These are phyloP conservation scores for Mesotaenium endlicherianum DNA, from an alignment of 139 green algal genomes.

Conservation along the genomic window DNA sequence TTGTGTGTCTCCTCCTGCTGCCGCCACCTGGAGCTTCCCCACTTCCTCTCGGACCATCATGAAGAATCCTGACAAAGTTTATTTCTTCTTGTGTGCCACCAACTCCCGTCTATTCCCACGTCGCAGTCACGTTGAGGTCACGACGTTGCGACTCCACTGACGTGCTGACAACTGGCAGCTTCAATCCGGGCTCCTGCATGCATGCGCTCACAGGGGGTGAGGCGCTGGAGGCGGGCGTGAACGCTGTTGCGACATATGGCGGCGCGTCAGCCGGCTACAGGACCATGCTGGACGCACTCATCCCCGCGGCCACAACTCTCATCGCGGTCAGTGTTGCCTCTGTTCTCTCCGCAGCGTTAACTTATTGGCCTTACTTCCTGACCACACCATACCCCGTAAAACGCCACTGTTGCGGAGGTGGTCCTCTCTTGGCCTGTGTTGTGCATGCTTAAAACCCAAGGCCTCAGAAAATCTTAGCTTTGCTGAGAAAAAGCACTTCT, in stretches of 20 bases:
- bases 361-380: background rate
- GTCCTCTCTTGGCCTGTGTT: background rate
- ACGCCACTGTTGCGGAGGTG: background rate
- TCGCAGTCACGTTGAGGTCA: background rate
- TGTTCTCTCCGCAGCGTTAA: background rate
- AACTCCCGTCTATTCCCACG: background rate
- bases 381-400: background rate
- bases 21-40: background rate
- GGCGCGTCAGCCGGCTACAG: constrained; percentile 5
- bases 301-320: constrained; percentile 20
- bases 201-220: constrained; percentile 21
- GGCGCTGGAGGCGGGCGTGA: constrained; percentile 15
- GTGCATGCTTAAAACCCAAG: no score
- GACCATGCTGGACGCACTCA: constrained; percentile 28
- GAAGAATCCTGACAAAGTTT: background rate
- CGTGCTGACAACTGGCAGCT: no score
- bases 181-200: no score
- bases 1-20: no score
- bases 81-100: background rate
- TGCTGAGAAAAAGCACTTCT: no score
- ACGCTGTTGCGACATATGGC: constrained; percentile 13
- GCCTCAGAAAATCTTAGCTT: no score
- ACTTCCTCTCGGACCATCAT: background rate
- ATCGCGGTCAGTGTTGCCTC: background rate
- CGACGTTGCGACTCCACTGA: no score